phyloP scores from a whole-genome alignment of 1,284 basidiomycete genomes.

The Ustilago trichophora region DNA sequence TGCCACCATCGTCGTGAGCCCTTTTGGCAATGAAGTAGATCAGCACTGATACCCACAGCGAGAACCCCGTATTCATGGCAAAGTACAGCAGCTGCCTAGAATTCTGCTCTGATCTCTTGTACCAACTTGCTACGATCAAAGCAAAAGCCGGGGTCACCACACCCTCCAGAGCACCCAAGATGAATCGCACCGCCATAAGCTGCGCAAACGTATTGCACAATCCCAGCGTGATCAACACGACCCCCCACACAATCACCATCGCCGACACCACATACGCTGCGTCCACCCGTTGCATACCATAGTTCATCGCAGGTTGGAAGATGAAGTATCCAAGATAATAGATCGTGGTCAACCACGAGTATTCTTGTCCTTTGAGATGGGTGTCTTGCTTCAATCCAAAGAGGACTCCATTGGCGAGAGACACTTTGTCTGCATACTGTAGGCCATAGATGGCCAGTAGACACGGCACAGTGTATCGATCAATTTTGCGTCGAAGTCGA shows the following conservation, averaged over 20 bases:
- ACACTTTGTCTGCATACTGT: constrained; percentile 69
- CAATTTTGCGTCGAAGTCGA: constrained; percentile 63
- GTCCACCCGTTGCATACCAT: constrained; percentile 27
- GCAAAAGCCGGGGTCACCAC: constrained; percentile 77
- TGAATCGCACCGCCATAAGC: constrained; percentile 72
- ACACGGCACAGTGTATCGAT: constrained; percentile 63
- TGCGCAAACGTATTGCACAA: constrained; percentile 78
- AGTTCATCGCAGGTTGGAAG: constrained; percentile 26
- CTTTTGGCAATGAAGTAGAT: constrained; percentile 20
- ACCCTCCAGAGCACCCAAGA: constrained; percentile 80
- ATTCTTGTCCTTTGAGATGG: constrained; percentile 59
- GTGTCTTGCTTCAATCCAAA: constrained; percentile 67
- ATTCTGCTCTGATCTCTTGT: constrained; percentile 76
- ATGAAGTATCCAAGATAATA: constrained; percentile 57
- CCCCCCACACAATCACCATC: constrained; percentile 62
- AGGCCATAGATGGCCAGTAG: constrained; percentile 64
- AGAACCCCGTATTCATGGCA: constrained; percentile 22
- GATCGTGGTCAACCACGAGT: constrained; percentile 64
- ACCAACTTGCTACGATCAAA: constrained; percentile 70
- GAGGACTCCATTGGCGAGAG: constrained; percentile 75
- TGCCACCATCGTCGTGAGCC: constrained; percentile 6
- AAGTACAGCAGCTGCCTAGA: constrained; percentile 25
- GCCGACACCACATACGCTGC: constrained; percentile 26
- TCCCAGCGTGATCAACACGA: constrained; percentile 74
- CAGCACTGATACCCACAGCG: constrained; percentile 18